Percentiles rank a stretch among this genome's conserved stretches.
Evolutionary conservation across 371 early-diverging fungal species (phyloP).

Genomic region (Smittium mucronatum): DNA sequence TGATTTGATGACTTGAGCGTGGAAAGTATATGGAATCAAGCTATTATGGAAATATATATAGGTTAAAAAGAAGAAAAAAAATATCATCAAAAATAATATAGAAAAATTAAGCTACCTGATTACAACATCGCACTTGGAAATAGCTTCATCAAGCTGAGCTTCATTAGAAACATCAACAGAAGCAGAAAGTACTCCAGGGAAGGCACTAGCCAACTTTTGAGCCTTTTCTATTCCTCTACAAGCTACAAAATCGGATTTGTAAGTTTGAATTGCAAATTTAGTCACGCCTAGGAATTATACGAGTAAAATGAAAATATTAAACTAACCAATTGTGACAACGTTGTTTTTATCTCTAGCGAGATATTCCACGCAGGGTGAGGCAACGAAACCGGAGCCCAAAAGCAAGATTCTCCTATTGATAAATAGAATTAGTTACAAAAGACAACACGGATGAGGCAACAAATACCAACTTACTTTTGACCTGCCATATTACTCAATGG

Average conservation of each 20-base stretch:
- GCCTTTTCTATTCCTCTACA: conserved; percentile 71
- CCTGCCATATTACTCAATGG: conserved; percentile 6
- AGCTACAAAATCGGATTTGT: conserved; percentile 17
- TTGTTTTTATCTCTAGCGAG: conserved; percentile 70
- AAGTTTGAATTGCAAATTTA: too few species aligned
- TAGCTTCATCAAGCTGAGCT: conserved; percentile 67
- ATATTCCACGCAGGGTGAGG: conserved; percentile 91
- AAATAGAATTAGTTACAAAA: background rate
- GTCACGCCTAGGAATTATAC: too few species aligned
- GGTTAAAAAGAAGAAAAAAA: background rate
- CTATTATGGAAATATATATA: conserved; percentile 38
- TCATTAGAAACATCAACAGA: conserved; percentile 69
- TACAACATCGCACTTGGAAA: conserved; percentile 70
- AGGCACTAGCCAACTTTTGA: conserved; percentile 45
- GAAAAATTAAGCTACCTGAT: conserved; percentile 51
- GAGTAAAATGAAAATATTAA: too few species aligned
- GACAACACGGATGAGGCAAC: background rate
- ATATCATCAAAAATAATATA: conserved; percentile 42
- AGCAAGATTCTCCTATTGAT: conserved; percentile 64
- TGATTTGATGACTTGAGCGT: conserved; percentile 67
- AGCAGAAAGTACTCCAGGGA: conserved; percentile 45
- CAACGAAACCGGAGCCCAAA: conserved; percentile 94
- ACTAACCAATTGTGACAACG: conserved; percentile 61
- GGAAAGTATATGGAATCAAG: conserved; percentile 89
- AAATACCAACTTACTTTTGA: conserved; percentile 10